Percentiles rank a stretch among this genome's conserved stretches.
Evolutionary conservation across 345 rosid genomes (phyloP).

Genomic region (Rhizophora mangle): DNA sequence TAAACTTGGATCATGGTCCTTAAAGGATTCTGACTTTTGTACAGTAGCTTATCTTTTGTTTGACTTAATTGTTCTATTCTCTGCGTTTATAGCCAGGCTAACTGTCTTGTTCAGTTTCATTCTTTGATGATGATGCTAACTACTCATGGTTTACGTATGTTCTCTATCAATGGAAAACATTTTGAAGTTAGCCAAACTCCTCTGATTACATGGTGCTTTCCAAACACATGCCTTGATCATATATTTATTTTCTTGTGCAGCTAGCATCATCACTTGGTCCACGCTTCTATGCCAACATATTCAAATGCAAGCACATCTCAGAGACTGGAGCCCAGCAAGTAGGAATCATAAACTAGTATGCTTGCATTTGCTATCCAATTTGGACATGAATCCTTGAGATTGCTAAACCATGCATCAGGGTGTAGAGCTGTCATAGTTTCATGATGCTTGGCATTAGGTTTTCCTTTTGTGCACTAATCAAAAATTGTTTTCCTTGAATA

Average conservation of each 20-base stretch:
- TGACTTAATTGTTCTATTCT: neutral
- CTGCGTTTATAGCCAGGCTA: neutral
- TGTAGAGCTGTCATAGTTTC: neutral
- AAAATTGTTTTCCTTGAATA: too few relatives aligned
- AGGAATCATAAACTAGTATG: neutral
- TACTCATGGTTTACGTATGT: neutral
- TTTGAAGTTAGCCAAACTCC: slow-evolving; percentile 6
- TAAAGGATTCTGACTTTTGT: neutral
- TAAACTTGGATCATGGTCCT: neutral
- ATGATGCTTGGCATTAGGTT: neutral
- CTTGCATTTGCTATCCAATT: too few relatives aligned
- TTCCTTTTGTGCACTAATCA: neutral
- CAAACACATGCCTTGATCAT: slow-evolving; percentile 3
- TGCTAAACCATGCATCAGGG: neutral
- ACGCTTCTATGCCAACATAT: slow-evolving; percentile 84
- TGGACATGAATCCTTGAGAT: neutral
- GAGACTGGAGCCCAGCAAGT: slow-evolving; percentile 99
- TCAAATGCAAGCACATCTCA: slow-evolving; percentile 95
- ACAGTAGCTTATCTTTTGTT: neutral
- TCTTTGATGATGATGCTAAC: neutral
- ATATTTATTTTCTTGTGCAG: slow-evolving; percentile 43
- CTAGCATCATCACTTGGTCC: slow-evolving; percentile 99
- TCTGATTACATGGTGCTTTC: neutral
- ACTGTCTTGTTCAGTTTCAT: neutral
- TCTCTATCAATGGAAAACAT: neutral